Conservation (phyloP, 495 filamentous ascomycete genomes). For the Aspergillus ostianus region DNA sequence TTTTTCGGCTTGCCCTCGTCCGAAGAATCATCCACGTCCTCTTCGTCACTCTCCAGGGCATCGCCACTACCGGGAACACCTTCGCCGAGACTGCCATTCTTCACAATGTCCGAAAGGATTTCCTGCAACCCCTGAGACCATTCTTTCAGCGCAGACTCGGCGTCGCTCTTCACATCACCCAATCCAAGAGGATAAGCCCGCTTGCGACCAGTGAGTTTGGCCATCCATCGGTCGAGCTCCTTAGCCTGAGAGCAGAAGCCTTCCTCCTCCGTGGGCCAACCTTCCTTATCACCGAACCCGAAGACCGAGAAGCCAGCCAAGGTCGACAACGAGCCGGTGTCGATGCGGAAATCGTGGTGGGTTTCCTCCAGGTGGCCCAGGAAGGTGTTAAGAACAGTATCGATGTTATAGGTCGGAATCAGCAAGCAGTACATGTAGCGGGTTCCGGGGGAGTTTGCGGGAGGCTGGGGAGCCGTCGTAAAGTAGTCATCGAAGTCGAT, state of each 20-base stretch:
- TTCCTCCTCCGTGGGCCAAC: constrained; percentile 85
- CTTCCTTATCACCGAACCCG: constrained; percentile 86
- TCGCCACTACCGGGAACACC: constrained; percentile 80
- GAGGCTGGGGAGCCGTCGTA: constrained; percentile 52
- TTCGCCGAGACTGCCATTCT: constrained; percentile 68
- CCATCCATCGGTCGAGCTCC: constrained; percentile 92
- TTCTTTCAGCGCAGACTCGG: constrained; percentile 60
- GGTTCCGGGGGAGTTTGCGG: constrained; percentile 48
- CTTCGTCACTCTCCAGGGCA: constrained; percentile 78
- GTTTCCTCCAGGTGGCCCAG: constrained; percentile 83
- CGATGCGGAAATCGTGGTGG: constrained; percentile 92
- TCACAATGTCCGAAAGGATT: constrained; percentile 60
- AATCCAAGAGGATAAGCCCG: constrained; percentile 81
- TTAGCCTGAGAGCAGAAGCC: constrained; percentile 90
- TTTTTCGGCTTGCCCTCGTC: constrained; percentile 38
- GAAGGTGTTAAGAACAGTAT: constrained; percentile 79
- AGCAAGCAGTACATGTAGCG: constrained; percentile 80
- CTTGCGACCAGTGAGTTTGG: constrained; percentile 78
- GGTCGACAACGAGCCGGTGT: constrained; percentile 74
- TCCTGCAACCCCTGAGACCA: constrained; percentile 77
- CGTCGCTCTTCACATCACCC: constrained; percentile 78
- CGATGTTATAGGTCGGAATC: constrained; percentile 88
- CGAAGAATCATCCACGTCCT: constrained; percentile 50
- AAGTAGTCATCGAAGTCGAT: constrained; percentile 93
- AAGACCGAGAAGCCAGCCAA: constrained; percentile 89